phyloP scores from a whole-genome alignment of 257 asterid genomes.

The Jaltomata sinuosa region DNA sequence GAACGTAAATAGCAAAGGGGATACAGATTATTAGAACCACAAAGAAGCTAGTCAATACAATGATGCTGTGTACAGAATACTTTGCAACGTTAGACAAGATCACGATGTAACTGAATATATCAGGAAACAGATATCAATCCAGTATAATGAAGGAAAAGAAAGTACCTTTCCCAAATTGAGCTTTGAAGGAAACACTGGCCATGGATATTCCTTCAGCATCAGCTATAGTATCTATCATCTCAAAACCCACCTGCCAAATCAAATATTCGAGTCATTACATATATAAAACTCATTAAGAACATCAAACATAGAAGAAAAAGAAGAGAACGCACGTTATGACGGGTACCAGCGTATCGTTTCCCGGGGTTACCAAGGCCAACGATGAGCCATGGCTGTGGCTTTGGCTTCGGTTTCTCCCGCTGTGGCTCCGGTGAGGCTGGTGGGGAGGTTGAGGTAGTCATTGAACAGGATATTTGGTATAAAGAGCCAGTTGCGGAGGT shows the following conservation, averaged over 20 bases:
- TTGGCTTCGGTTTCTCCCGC: constrained; percentile 15
- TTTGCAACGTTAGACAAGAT: not conserved
- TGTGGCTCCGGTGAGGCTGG: constrained; percentile 10
- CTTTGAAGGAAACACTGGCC: constrained; percentile 62
- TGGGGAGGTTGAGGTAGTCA: constrained; percentile 9
- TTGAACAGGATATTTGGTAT: constrained; percentile 28
- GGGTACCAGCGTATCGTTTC: constrained; percentile 66
- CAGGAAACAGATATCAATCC: not conserved
- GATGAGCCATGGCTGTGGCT: constrained; percentile 76
- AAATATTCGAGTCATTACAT: not conserved
- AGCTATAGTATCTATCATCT: constrained; percentile 78
- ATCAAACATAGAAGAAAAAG: not conserved
- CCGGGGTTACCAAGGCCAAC: constrained; percentile 99
- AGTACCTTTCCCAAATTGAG: constrained; percentile 82
- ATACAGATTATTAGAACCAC: not conserved
- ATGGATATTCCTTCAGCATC: constrained; percentile 79
- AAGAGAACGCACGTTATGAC: constrained; percentile 58
- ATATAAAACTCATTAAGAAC: not conserved
- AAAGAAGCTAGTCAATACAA: not conserved
- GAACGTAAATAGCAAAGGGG: not conserved
- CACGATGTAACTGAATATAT: not conserved
- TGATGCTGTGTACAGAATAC: not conserved
- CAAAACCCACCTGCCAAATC: constrained; percentile 74
- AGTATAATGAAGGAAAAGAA: not conserved
- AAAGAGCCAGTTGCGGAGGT: not conserved